Evolutionary conservation across 768 basidiomycete species (phyloP).

Genomic region (Mycena chlorophos): DNA sequence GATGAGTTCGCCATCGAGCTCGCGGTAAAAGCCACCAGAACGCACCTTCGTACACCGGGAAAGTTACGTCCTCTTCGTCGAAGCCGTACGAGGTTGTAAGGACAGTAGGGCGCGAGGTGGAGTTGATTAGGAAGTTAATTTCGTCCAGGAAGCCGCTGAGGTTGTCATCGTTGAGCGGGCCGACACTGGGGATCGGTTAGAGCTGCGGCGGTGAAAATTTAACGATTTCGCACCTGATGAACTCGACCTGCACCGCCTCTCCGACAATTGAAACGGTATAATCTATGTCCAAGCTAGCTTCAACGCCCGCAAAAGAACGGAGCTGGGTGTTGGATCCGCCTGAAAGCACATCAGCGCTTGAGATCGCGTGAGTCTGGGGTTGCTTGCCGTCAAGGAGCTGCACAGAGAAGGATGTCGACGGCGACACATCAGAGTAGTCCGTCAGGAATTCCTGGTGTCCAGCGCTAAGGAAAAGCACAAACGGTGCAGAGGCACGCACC

Average conservation of each 20-base stretch:
- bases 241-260: constrained; percentile 28
- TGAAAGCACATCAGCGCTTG: too few species aligned
- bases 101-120: constrained; percentile 4
- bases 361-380: background rate
- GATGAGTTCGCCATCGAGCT: constrained; percentile 35
- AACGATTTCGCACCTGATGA: constrained; percentile 16
- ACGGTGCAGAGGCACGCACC: constrained; percentile 11
- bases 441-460: constrained; percentile 10
- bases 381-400: constrained; percentile 18
- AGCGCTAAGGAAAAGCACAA: background rate
- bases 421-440: constrained; percentile 17
- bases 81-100: constrained; percentile 8
- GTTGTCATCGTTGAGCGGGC: constrained; percentile 19
- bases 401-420: constrained; percentile 16
- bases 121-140: constrained; percentile 11
- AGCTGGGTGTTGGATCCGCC: constrained; percentile 2
- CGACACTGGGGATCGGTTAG: constrained; percentile 11
- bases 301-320: constrained; percentile 11
- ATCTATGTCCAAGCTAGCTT: constrained; percentile 37
- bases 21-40: constrained; percentile 24
- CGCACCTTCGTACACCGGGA: constrained; percentile 37
- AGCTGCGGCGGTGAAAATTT: background rate
- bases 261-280: constrained; percentile 36
- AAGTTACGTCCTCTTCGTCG: constrained; percentile 31
- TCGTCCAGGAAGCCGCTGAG: constrained; percentile 20